A percentile compares a stretch with the other conserved stretches of the same genome.
Evolutionary conservation across 345 rosid genomes (phyloP).

Genomic region (Eutrema japonicum): DNA sequence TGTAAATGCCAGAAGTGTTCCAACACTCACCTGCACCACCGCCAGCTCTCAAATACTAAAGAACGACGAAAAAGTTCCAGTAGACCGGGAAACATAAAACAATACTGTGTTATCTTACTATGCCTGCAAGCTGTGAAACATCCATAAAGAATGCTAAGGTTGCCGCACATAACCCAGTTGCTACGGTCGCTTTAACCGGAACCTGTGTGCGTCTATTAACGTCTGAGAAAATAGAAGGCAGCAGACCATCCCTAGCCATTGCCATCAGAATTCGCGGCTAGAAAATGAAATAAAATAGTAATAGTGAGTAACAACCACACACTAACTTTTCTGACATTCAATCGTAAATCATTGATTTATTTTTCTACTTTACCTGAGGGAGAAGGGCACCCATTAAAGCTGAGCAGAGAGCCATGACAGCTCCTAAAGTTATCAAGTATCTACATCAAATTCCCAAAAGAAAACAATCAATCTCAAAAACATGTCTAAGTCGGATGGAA

Average conservation of each 20-base stretch:
- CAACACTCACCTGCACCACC: constrained; percentile 87
- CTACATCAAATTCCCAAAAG: constrained; percentile 50
- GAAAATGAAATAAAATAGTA: constrained; percentile 16
- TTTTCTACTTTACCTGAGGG: constrained; percentile 74
- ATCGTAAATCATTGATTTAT: background rate
- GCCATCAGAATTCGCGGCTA: constrained; percentile 96
- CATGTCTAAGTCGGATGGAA: background rate
- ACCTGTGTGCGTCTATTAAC: constrained; percentile 70
- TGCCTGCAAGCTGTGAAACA: constrained; percentile 85
- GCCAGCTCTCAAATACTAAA: constrained; percentile 23
- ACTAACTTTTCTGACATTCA: background rate
- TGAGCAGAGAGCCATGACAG: constrained; percentile 93
- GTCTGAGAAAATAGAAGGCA: constrained; percentile 82
- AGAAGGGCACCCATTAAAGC: constrained; percentile 93
- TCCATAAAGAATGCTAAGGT: constrained; percentile 76
- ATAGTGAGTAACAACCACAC: constrained; percentile 1
- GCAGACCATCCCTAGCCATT: constrained; percentile 93
- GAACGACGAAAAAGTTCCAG: background rate
- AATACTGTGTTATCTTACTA: constrained; percentile 53
- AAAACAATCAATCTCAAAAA: background rate
- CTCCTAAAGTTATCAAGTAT: constrained; percentile 81
- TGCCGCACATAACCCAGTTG: constrained; percentile 76
- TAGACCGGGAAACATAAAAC: background rate
- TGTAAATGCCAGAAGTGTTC: constrained; percentile 96
- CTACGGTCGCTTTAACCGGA: constrained; percentile 78